Conservation (phyloP, 495 filamentous ascomycete genomes). For the Achaetomiella virescens region DNA sequence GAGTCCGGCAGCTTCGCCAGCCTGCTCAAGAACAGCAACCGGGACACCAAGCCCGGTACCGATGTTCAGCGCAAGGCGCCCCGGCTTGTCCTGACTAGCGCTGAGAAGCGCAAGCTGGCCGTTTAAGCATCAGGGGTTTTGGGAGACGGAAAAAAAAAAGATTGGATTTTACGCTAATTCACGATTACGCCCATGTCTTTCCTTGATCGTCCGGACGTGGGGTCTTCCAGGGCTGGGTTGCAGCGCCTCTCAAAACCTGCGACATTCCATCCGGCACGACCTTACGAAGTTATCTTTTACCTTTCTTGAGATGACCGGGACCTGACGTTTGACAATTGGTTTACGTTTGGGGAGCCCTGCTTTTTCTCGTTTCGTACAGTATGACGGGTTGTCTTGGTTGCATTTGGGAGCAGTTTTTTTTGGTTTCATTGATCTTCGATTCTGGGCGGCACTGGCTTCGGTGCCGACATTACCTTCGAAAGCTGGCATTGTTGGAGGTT, state of each 20-base stretch:
- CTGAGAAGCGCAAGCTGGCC: constrained; percentile 74
- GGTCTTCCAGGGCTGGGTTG: constrained; percentile 10
- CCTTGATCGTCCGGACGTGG: constrained; percentile 14
- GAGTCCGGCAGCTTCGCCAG: constrained; percentile 47
- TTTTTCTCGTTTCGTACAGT: constrained; percentile 7
- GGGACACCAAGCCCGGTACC: constrained; percentile 37
- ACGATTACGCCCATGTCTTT: constrained; percentile 32
- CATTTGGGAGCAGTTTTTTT: constrained; percentile 13
- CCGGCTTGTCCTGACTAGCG: constrained; percentile 78
- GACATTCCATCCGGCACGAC: constrained; percentile 7
- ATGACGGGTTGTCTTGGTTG: constrained; percentile 13
- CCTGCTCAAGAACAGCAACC: constrained; percentile 51
- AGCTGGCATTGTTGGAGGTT: not conserved
- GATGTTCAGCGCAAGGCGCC: constrained; percentile 72
- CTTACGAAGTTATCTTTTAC: constrained; percentile 21
- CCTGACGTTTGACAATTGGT: constrained; percentile 3
- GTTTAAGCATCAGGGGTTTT: constrained; percentile 10
- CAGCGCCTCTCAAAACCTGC: constrained; percentile 14
- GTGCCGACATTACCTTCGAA: not conserved
- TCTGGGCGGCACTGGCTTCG: not conserved
- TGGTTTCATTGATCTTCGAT: constrained; percentile 4
- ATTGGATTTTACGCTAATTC: constrained; percentile 29
- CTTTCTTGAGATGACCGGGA: constrained; percentile 16
- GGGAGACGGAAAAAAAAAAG: constrained; percentile 6
- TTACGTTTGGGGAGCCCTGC: constrained; percentile 7